Evolutionary conservation across 1,284 basidiomycete genomes (phyloP), one percentile per base, ranked within the genome.

Genomic region (Limonomyces culmigenus): DNA sequence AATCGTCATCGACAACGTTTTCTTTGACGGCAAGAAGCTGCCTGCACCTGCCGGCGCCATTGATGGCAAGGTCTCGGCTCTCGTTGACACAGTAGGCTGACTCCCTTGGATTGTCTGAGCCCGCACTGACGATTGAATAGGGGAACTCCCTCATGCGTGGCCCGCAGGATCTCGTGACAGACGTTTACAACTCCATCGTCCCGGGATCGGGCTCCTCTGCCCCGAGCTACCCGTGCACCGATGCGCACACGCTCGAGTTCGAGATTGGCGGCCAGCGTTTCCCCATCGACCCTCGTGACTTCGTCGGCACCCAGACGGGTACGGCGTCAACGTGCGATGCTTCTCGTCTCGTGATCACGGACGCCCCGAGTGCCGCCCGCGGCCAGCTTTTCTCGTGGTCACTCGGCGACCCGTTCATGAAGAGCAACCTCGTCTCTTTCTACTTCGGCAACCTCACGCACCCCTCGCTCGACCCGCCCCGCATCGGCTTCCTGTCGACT

Each of bases 401-500:
- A 42, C 47, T 62, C 15, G 60, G 60, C 29, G 58, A 56, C 40
- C 54, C 59, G 31, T 61, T 62, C 44, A 46, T 62, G 35, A 60
- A 59, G 47, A 59, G 55, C 10, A 59, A 54, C 41, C 41, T 54
- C 20, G 54, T 59, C 14, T 50, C 67, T 15, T 79, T 70, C 49
- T 69, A 78, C 50, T 78, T 67, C 43, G 76, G 76, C 15, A 74
- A 78, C 45, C 48, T 79, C 29, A 66, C 66, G 0, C 59, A 71
- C 42, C 76, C 75, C 2, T 71, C 68, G 0, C 52, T 55, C 35
- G 75, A 80, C 47, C 67, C 67, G 2, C 73, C 78, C 0, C 65
- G 68, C n/a, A 67, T 83, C 37, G 78, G 77, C 6, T 64, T 83
- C 39, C 46, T 75, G 29, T 79, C 75, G 8, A 75, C 71, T 1